These are phyloP conservation scores for Strobilomyces confusus DNA, from an alignment of 768 basidiomycete genomes.

Conservation along the genomic window DNA sequence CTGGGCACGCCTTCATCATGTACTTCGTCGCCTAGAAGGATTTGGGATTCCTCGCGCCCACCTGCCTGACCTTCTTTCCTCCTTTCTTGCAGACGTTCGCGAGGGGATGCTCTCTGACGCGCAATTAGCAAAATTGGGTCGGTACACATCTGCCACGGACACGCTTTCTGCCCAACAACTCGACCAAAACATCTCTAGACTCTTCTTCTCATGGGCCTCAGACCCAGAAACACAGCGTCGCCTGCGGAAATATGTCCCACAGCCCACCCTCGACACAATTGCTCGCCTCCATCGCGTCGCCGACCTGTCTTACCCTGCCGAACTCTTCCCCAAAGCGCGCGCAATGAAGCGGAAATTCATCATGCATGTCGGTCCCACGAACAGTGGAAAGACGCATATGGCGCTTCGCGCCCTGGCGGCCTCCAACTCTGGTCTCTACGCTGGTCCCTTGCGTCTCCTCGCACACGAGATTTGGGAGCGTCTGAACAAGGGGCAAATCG, in stretches of 20 bases:
- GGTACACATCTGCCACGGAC: conserved; percentile 39
- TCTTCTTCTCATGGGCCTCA: conserved; percentile 56
- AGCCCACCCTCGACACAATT: conserved; percentile 37
- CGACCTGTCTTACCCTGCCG: conserved; percentile 44
- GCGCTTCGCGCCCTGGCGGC: conserved; percentile 86
- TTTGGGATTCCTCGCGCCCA: conserved; percentile 48
- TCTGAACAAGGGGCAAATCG: conserved; percentile 85
- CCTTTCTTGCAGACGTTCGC: conserved; percentile 39
- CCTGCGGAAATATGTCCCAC: conserved; percentile 27
- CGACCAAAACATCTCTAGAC: conserved; percentile 49
- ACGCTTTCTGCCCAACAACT: conserved; percentile 24
- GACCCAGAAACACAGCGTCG: conserved; percentile 27
- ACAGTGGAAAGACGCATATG: conserved; percentile 94
- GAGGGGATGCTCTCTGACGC: conserved; percentile 25
- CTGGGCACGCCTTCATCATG: too few relatives aligned
- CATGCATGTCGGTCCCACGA: conserved; percentile 97
- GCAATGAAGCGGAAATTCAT: conserved; percentile 69
- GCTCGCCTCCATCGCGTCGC: conserved; percentile 35
- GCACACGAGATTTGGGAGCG: conserved; percentile 95
- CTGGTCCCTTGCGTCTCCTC: conserved; percentile 86
- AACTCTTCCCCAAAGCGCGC: conserved; percentile 52
- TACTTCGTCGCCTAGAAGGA: conserved; percentile 38
- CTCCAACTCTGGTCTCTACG: conserved; percentile 72
- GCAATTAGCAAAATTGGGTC: conserved; percentile 31
- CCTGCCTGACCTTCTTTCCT: conserved; percentile 37